Percentiles rank a stretch among this genome's conserved stretches.
phyloP scores from a whole-genome alignment of 2,329 filamentous ascomycete species.

The Fusarium palustre region DNA sequence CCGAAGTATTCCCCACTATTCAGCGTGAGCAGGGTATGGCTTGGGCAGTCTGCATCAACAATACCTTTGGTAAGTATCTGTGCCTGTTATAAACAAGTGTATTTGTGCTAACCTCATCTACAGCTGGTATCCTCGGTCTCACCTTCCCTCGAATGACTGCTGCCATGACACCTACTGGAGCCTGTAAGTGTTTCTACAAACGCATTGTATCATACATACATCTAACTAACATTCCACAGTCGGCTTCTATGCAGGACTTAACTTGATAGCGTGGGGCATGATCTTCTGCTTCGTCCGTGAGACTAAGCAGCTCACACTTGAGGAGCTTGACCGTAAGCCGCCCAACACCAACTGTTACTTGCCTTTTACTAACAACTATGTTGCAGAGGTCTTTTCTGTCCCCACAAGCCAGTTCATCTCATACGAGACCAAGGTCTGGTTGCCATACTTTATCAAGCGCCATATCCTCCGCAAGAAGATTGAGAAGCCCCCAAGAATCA shows the following conservation, averaged over 20 bases:
- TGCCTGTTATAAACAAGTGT: rapidly evolving
- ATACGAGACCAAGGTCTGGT: conserved; percentile 50
- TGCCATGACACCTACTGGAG: conserved; percentile 51
- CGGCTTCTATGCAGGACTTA: conserved; percentile 61
- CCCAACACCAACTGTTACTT: rapidly evolving
- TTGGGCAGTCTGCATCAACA: conserved; percentile 54
- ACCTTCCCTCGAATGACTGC: conserved; percentile 51
- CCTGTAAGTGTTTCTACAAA: conserved; percentile 45
- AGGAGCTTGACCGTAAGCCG: conserved; percentile 57
- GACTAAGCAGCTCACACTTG: conserved; percentile 63
- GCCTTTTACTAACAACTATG: rapidly evolving
- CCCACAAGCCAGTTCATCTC: conserved; percentile 46
- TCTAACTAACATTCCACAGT: conserved; percentile 45
- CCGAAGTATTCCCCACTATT: conserved; percentile 54
- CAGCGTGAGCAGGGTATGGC: conserved; percentile 56
- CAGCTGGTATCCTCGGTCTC: conserved; percentile 46
- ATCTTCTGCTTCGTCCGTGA: conserved; percentile 64
- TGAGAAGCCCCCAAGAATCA: conserved; percentile 50
- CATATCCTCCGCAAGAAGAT: conserved; percentile 52
- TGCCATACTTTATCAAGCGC: conserved; percentile 55
- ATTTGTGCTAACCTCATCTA: background rate
- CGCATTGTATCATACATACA: too few species aligned
- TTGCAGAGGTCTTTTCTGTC: conserved; percentile 50
- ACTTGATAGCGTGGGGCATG: conserved; percentile 58
- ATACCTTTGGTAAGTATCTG: conserved; percentile 43